Base-by-base conservation (phyloP, 768 basidiomycete species). In the Hericium alpestre region DNA sequence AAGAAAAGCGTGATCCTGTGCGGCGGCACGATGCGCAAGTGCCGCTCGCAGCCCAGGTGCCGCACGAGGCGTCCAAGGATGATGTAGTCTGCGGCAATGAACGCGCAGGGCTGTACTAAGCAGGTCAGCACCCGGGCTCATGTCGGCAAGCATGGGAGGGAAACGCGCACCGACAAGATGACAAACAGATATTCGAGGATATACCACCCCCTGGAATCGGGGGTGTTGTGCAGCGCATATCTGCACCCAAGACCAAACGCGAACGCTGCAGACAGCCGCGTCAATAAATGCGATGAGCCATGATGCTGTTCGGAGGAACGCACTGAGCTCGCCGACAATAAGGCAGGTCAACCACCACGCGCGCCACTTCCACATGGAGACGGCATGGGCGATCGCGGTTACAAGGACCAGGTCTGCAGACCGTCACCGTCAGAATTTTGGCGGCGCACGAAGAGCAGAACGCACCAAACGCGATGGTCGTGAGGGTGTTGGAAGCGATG, bases 41-140 rank as follows among this genome's bases (percentile, higher is more conserved):
- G 75, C 50, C 74, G 59, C 56, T 76, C 72, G 38, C 74, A 74
- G 10, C 71, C 63, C 6, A 87, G 68, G 59, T 78, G 72, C 22
- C 67, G 71, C 5, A 83, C 80, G 3, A 90, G 66, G 12, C 78
- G 78, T 10, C 84, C 83, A 1, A 88, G 75, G 18, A 87, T 73
- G 56, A 86, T 70, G 63, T 89, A 88, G 63, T 83, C 76, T 13
- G 81, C 77, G 4, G 83, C 83, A 59, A 86, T 83, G 70, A 88
- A 88, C 25, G 83, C 86, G 65, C 87, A 89, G 4, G 86, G 86
- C 81, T 83, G 53, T 11, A 20, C n/a, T 9, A 22, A 46, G 23
- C 7, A 40, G 51, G 27, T 38, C 13, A 38, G 11, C 38, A 49
- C 20, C 18, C 9, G 37, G 49, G 53, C 10, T n/a, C n/a, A 61